These are phyloP conservation scores for Voacanga thouarsii DNA, from an alignment of 257 asterid genomes.

Conservation along the genomic window DNA sequence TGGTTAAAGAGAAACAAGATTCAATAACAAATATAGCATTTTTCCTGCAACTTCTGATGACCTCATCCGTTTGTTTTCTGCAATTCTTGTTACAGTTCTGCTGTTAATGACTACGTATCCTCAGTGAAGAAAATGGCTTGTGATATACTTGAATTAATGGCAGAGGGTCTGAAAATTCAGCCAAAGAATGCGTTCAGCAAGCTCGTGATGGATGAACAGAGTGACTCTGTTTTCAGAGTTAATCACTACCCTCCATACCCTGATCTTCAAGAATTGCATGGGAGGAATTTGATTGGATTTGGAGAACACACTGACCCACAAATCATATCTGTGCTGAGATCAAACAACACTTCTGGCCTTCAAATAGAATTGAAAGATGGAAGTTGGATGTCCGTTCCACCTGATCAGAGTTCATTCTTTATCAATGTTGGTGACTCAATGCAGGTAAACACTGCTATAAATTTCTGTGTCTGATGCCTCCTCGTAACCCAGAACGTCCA, in stretches of 20 bases:
- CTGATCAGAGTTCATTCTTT: constrained; percentile 73
- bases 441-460: constrained; percentile 46
- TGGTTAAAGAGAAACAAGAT: neutral
- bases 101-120: constrained; percentile 31
- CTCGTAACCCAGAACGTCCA: neutral
- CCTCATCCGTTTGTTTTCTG: neutral
- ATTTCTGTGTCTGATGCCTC: neutral
- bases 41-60: neutral
- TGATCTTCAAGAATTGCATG: constrained; percentile 29
- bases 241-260: constrained; percentile 72
- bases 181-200: constrained; percentile 35
- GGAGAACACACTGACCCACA: constrained; percentile 92
- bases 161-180: constrained; percentile 33
- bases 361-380: constrained; percentile 65
- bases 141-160: constrained; percentile 37
- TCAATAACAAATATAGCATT: neutral
- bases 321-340: constrained; percentile 72
- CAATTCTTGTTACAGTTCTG: constrained; percentile 19
- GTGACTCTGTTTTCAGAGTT: constrained; percentile 40
- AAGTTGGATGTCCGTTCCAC: constrained; percentile 66
- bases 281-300: constrained; percentile 50
- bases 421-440: constrained; percentile 78
- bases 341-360: constrained; percentile 74
- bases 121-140: constrained; percentile 38
- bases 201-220: constrained; percentile 35